Evolutionary conservation across 1,139 yeast genomes (phyloP).

Genomic region (Suhomyces taliae): DNA sequence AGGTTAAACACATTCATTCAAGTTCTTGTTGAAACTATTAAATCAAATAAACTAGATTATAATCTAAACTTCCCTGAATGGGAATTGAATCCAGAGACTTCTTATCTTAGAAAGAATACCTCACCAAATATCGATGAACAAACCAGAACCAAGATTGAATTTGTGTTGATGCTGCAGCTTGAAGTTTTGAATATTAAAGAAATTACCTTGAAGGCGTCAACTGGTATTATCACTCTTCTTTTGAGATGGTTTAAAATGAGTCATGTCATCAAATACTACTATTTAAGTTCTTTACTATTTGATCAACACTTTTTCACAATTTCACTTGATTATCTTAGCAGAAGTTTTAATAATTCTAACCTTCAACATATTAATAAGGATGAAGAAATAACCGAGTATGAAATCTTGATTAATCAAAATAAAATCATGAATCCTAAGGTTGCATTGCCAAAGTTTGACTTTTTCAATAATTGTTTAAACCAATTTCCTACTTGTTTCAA

Average conservation of each 20-base stretch:
- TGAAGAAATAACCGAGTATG: conserved; percentile 29
- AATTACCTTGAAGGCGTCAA: conserved; percentile 59
- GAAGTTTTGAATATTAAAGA: conserved; percentile 66
- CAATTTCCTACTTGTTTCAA: conserved; percentile 15
- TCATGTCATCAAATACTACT: conserved; percentile 78
- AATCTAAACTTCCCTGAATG: conserved; percentile 39
- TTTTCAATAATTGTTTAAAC: conserved; percentile 44
- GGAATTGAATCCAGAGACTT: conserved; percentile 40
- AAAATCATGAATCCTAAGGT: conserved; percentile 49
- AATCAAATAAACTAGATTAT: conserved; percentile 43
- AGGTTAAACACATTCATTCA: conserved; percentile 61
- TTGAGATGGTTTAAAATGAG: conserved; percentile 77
- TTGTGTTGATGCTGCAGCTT: conserved; percentile 40
- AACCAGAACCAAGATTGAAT: conserved; percentile 25
- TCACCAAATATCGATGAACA: conserved; percentile 13
- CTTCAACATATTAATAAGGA: conserved; percentile 24
- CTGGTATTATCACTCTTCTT: conserved; percentile 53
- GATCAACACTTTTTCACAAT: conserved; percentile 61
- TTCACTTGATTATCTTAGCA: conserved; percentile 38
- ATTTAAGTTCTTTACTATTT: conserved; percentile 66
- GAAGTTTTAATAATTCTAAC: conserved; percentile 39
- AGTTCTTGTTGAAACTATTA: conserved; percentile 63
- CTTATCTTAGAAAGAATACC: conserved; percentile 21
- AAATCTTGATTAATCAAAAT: conserved; percentile 35
- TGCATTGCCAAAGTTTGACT: conserved; percentile 38